phyloP scores from a whole-genome alignment of 768 basidiomycete species.

The Cantharellus anzutake region DNA sequence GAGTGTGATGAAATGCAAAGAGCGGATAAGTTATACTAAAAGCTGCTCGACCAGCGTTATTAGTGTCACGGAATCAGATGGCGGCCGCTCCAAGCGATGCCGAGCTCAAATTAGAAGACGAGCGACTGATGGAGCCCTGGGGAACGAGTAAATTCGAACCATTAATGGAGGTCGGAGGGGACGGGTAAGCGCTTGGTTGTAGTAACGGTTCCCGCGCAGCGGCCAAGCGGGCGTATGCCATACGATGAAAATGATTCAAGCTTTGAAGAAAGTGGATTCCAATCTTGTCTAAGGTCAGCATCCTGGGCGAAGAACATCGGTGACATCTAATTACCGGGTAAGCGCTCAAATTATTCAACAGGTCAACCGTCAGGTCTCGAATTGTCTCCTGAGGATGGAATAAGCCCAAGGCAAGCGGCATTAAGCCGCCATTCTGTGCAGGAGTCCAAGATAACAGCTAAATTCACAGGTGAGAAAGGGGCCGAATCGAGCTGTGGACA shows the following conservation, averaged over 20 bases:
- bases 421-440: conserved; percentile 60
- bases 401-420: conserved; percentile 72
- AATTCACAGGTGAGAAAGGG: conserved; percentile 2
- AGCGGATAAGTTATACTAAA: not conserved
- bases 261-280: conserved; percentile 14
- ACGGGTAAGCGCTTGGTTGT: not conserved
- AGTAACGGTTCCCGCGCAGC: not conserved
- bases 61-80: not conserved
- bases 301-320: not conserved
- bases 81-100: not conserved
- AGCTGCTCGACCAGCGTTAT: not conserved
- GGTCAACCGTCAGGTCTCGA: conserved; percentile 61
- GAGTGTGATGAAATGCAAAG: not conserved
- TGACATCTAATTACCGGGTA: conserved; percentile 39
- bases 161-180: not conserved
- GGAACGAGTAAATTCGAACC: not conserved
- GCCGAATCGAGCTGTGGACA: conserved; percentile 6
- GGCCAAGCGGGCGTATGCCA: conserved; percentile 12
- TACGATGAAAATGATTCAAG: conserved; percentile 19
- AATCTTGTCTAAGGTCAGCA: conserved; percentile 10
- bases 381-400: conserved; percentile 73
- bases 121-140: not conserved
- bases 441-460: conserved; percentile 70
- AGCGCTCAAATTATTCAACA: conserved; percentile 60
- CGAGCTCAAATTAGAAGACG: not conserved